Evolutionary conservation across 1,284 basidiomycete genomes (phyloP), one percentile per base, ranked within the genome.

Genomic region (Pseudozyma tsukubaensis): DNA sequence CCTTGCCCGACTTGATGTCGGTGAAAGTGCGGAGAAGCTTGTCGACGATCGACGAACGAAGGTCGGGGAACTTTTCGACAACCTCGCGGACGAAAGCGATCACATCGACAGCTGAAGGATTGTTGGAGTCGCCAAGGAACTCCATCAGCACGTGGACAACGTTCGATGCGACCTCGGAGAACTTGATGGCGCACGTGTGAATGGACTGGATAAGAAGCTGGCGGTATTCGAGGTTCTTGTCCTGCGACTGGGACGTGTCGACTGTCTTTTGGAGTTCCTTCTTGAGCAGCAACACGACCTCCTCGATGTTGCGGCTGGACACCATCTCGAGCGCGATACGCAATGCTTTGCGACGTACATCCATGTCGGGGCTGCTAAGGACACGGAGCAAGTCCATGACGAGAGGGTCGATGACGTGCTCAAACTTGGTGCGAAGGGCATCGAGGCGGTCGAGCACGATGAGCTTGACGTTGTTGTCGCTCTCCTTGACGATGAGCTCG

Each of bases 391-490:
- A 90, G 82, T 99, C 97, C 92, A 97, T 96, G 76, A 96, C 94
- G 68, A 98, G 89, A 9, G 91, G 88, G 84, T 99, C 94, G 50
- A 99, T 87, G 52, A 97, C 91, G 83, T 93, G 92, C 37, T 94
- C 94, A 85, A 98, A 94, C 83, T 92, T 94, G 32, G 90, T 87
- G 37, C 94, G 90, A 18, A 99, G 88, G 24, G 86, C 86, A 60
- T 98, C 93, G 47, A 99, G 90, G 50, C 97, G 91, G 83, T 97
- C 94, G 36, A 99, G 89, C 11, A 99, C 97, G 74, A 99, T 99
- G 62, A 99, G 89, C 86, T 99, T 99, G 86, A 98, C 96, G 80
- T 99, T 99, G 87, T 99, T 99, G 87, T 98, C 96, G 1, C 94
- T 94, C 86, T 97, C 95, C 86, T 95, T 96, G 83, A 92, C 89